A percentile compares a stretch with the other conserved stretches of the same genome.
Conservation (phyloP, 2,329 filamentous ascomycete genomes). For the Colletotrichum musae region DNA sequence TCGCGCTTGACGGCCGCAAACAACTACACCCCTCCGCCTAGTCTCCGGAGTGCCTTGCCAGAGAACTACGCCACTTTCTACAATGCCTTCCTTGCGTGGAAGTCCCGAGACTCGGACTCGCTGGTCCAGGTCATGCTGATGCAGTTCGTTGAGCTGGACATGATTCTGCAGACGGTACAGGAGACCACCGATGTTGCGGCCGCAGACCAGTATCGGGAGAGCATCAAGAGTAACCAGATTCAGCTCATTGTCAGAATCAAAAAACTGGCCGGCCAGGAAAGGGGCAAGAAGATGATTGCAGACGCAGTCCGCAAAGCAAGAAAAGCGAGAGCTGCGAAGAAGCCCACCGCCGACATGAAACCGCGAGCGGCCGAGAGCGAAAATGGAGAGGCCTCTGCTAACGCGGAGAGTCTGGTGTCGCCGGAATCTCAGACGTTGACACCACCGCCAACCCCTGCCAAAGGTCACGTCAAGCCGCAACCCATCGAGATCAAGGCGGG, state of each 20-base stretch:
- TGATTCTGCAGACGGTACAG: conserved; percentile 87
- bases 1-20: conserved; percentile 76
- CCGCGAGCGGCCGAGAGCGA: conserved; percentile 74
- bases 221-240: conserved; percentile 85
- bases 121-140: conserved; percentile 89
- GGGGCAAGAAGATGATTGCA: conserved; percentile 80
- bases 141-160: conserved; percentile 87
- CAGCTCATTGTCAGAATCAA: conserved; percentile 86
- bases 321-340: conserved; percentile 74
- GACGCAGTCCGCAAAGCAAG: conserved; percentile 82
- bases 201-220: conserved; percentile 82
- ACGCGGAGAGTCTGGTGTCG: conserved; percentile 54
- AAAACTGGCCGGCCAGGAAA: conserved; percentile 79
- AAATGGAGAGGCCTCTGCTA: conserved; percentile 54
- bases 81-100: conserved; percentile 87
- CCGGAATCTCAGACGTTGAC: conserved; percentile 66
- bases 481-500: conserved; percentile 50
- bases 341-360: conserved; percentile 77
- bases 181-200: conserved; percentile 82
- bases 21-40: conserved; percentile 75
- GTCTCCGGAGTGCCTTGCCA: conserved; percentile 73
- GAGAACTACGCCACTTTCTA: conserved; percentile 82
- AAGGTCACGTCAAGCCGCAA: conserved; percentile 57
- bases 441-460: conserved; percentile 66
- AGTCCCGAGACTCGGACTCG: conserved; percentile 83